Conservation (phyloP, 768 basidiomycete species). For the Phlebiopsis flavidoalba region DNA sequence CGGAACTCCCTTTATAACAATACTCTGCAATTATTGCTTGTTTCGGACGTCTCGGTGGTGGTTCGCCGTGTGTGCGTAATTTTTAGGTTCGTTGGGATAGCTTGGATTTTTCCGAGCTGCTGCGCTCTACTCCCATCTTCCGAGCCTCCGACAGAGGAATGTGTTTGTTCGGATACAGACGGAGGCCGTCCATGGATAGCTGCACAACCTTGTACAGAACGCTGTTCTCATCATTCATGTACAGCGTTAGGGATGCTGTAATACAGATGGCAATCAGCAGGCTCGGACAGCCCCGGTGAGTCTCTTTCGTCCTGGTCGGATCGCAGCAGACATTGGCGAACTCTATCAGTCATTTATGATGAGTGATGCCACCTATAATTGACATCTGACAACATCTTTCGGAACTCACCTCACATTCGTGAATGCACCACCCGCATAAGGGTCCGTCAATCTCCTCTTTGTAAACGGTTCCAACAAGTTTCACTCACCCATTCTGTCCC, state of each 20-base stretch:
- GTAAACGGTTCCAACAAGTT: neutral
- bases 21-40: neutral
- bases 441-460: neutral
- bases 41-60: neutral
- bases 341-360: neutral
- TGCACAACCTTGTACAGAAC: neutral
- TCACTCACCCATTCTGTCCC: too few relatives aligned
- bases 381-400: neutral
- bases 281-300: neutral
- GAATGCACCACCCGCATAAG: neutral
- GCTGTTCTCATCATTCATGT: neutral
- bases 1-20: neutral
- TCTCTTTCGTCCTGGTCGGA: too few relatives aligned
- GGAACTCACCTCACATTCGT: too few relatives aligned
- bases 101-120: too few relatives aligned
- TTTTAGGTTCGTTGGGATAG: neutral
- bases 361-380: neutral
- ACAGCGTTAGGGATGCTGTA: neutral
- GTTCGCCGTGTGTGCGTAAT: neutral
- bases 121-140: neutral
- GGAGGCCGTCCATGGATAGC: neutral
- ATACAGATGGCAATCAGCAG: neutral
- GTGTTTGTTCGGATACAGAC: neutral
- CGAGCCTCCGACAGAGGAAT: too few relatives aligned
- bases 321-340: neutral